Base-by-base conservation (phyloP, 345 rosid species). In the Toxicodendron radicans region DNA sequence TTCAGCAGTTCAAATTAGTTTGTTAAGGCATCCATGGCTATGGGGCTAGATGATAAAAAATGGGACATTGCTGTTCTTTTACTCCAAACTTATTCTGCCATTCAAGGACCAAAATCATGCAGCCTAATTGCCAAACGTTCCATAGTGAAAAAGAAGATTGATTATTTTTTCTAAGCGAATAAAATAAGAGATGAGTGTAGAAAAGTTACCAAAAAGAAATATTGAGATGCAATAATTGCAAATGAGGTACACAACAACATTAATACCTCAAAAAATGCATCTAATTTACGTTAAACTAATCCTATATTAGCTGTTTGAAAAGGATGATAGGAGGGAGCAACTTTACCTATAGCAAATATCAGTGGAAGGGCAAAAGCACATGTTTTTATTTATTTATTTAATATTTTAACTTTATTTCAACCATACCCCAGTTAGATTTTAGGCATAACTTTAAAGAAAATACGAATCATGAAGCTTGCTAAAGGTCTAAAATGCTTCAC, bases 261-360 rank as follows among this genome's bases (percentile, higher is more conserved):
- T 73, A 68, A 76, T 80, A 72, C 41, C 68, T 6, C 21, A 32
- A 61, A 71, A 71, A 5, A 58, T 41, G 48, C 67, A 72, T 60
- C 58, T 43, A 30, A n/a, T n/a, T 45, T 59, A 72, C 58, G 67
- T 46, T 60, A 72, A 72, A 70, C 54, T n/a, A 7, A 70, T 48
- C 24, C 58, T 21, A 49, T 14, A 7, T 61, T 33, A 20, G 49
- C 58, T 49, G 58, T 10, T 61, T n/a, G 68, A 10, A 33, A 49
- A 51, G 45, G 32, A 5, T 48, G 32, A 61, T 49, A 48, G 67
- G 54, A n/a, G 24, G 30, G 30, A 27, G 30, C 73, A 21, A 52
- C 75, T 65, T 70, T 58, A 38, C 32, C 46, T 20, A 9, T 16
- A 58, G 33, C 24, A 48, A 58, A 20, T 30, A 6, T 30, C 10